Evolutionary conservation across 208 protist species (phyloP), one percentile per base, ranked within the genome.

Genomic region (Wallacemonas sp.): DNA sequence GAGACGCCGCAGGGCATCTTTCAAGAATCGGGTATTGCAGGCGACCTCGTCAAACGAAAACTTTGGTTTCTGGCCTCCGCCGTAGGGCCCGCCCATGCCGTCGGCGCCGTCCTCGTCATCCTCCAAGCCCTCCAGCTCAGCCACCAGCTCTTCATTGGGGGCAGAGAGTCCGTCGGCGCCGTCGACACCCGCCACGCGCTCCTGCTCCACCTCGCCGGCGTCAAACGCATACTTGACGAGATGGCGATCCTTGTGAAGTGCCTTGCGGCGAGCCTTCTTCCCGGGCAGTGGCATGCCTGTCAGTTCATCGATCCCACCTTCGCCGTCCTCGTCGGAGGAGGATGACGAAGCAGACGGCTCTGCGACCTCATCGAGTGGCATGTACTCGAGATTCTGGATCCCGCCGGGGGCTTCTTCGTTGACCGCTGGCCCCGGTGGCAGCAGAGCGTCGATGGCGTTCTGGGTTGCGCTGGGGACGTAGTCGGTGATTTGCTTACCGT

Each of bases 11-110:
- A 96, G 61, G 5, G 83, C 67, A 70, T 94, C 84, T 46, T 81
- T 74, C n/a, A 96, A 39, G 62, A 87, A 94, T n/a, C 79, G 68
- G 13, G 85, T 55, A 66, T 96, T 96, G 71, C 81, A 85, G n/a
- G 85, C 78, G 1, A 94, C 85, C 48, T 92, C 87, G 27, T 92
- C 77, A 75, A 96, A 94, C 13, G 79, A 44, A 30, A 94, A 81
- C 19, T 61, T 67, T 12, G 63, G 46, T n/a, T 61, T 50, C 26
- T 10, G 24, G 24, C 12, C 54, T 33, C 38, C 54, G 22, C 57
- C 64, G 1, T 45, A 30, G 26, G 38, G 55, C 1, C 30, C 53
- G 38, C 44, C 54, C 1, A 24, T n/a, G 21, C 26, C 48, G 13
- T 46, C 67, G 9, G 44, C 32, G n/a, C 50, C 62, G 19, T 68